phyloP scores from a whole-genome alignment of 257 asterid genomes.

The Thymus quinquecostatus region DNA sequence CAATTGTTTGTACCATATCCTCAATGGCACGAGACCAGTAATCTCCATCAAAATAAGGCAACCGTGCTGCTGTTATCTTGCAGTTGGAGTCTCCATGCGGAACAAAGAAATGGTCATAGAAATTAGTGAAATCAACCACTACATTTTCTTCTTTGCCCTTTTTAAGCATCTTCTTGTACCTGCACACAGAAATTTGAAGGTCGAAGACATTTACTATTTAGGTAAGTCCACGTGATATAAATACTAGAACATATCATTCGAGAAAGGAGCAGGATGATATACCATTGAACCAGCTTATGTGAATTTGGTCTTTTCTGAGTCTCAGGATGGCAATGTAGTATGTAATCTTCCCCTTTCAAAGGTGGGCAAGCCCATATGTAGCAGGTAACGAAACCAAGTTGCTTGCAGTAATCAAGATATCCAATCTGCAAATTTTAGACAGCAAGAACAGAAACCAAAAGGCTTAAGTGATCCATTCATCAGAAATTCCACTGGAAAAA shows the following conservation, averaged over 20 bases:
- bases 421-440: slow-evolving; percentile 54
- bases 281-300: slow-evolving; percentile 70
- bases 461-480: slow-evolving; percentile 13
- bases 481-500: slow-evolving; percentile 4
- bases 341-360: slow-evolving; percentile 69
- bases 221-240: background rate
- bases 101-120: slow-evolving; percentile 60
- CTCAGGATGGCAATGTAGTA: slow-evolving; percentile 77
- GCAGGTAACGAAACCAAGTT: slow-evolving; percentile 65
- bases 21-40: slow-evolving; percentile 72
- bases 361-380: slow-evolving; percentile 93
- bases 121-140: slow-evolving; percentile 58
- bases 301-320: slow-evolving; percentile 65
- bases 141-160: slow-evolving; percentile 60
- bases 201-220: background rate
- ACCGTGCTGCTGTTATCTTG: slow-evolving; percentile 67
- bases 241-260: slow-evolving; percentile 4
- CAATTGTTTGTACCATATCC: slow-evolving; percentile 41
- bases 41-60: slow-evolving; percentile 78
- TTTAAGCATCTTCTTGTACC: slow-evolving; percentile 71
- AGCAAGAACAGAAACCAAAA: slow-evolving; percentile 19
- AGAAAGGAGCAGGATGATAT: slow-evolving; percentile 14
- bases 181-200: slow-evolving; percentile 29
- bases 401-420: slow-evolving; percentile 83
- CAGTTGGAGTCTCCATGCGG: slow-evolving; percentile 47